Percentiles rank a stretch among this genome's conserved stretches.
Conservation (phyloP, 768 basidiomycete species). For the Ramaria sp. region DNA sequence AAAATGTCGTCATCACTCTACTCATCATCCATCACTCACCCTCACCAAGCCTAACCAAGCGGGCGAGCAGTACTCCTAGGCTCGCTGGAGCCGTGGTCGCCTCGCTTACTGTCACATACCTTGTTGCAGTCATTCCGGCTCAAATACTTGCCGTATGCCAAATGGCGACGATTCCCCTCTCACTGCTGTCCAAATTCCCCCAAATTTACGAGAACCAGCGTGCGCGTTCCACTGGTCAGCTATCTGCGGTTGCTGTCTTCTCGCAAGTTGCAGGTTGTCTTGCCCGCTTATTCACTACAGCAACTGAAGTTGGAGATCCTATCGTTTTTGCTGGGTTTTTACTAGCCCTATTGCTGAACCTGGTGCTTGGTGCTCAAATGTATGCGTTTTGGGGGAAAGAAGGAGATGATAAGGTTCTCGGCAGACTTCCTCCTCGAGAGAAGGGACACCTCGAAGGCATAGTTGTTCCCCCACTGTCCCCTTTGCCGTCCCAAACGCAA, state of each 20-base stretch:
- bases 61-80: slow-evolving; percentile 20
- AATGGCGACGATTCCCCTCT: slow-evolving; percentile 79
- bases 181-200: slow-evolving; percentile 87
- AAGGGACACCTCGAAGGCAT: slow-evolving; percentile 26
- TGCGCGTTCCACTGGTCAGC: slow-evolving; percentile 77
- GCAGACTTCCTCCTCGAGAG: slow-evolving; percentile 12
- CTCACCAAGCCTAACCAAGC: neutral
- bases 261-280: slow-evolving; percentile 83
- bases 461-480: slow-evolving; percentile 32
- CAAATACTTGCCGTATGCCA: slow-evolving; percentile 60
- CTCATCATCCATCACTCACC: slow-evolving; percentile 60
- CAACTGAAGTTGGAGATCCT: slow-evolving; percentile 76
- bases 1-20: slow-evolving; percentile 81
- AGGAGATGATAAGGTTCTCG: slow-evolving; percentile 15
- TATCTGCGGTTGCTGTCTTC: slow-evolving; percentile 86
- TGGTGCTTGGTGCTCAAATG: slow-evolving; percentile 77
- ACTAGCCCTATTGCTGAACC: slow-evolving; percentile 72
- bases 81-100: slow-evolving; percentile 20
- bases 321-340: slow-evolving; percentile 78
- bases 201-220: slow-evolving; percentile 81
- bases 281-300: slow-evolving; percentile 88
- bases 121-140: slow-evolving; percentile 28
- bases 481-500: slow-evolving; percentile 26
- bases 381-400: slow-evolving; percentile 72
- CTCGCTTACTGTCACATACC: slow-evolving; percentile 28